Evolutionary conservation across 257 asterid species (phyloP), one percentile per base, ranked within the genome.

Genomic region (Gardenia jasminoides): DNA sequence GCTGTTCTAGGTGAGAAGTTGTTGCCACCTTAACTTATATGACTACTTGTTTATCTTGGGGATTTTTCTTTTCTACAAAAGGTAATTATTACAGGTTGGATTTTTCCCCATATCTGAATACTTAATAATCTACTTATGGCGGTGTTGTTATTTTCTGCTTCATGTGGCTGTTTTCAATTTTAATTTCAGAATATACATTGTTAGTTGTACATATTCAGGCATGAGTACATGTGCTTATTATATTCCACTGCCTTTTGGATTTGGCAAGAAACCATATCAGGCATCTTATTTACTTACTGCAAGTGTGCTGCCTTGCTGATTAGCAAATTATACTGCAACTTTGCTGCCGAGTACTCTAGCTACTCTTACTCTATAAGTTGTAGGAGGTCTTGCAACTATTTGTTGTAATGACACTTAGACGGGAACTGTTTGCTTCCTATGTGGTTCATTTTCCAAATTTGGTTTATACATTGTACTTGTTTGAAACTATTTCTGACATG

Each of bases 1-100:
- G 98, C 99, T 82, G 99, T 93, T 82, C 96, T 96, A 78, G 99
- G 99, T 95, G 83, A 85, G 98, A 80, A 76, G 67, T 22, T 26
- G 3, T 64, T 46, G 22, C 71, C 33, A 13, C 67, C 48, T 47
- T 33, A 15, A 33, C 43, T 4, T 10, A 30, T 50, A 48, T 0
- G 11, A 47, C 15, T 47, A 47, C 19, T 28, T 72, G 28, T 24
- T 17, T 28, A 71, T 15, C 76, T 71, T 4, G 76, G 62, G 28
- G n/a, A 0, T 26, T 70, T 54, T 5, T 46, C 43, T 44, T 46
- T 44, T n/a, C 1, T 3, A 70, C 15, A 28, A 28, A 22, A 24
- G 33, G 74, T 33, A 24, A 70, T 70, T n/a, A 44, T 26, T 28
- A 28, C 17, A 13, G n/a, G 43, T n/a, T 24, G 47, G 6, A 26